phyloP scores from a whole-genome alignment of 306 rosid species.

The Luffa acutangula region DNA sequence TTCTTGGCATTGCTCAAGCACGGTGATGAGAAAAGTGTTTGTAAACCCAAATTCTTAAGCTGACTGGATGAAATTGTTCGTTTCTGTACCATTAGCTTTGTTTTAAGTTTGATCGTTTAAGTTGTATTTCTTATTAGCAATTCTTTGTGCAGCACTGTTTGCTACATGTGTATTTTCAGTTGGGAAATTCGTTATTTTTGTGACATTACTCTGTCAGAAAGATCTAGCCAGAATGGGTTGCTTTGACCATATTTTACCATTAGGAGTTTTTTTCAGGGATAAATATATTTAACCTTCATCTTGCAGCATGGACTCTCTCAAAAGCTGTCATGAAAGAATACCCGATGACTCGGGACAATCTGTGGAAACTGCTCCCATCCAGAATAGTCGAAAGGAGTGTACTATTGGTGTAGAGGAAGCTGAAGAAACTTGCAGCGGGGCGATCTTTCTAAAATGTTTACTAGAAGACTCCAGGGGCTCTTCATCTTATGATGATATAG shows the following conservation, averaged over 20 bases:
- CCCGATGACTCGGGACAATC: background rate
- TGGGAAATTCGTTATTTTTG: background rate
- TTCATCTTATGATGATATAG: constrained; percentile 43
- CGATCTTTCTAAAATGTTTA: constrained; percentile 39
- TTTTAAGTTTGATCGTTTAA: background rate
- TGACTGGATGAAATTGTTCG: background rate
- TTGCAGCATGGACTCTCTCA: constrained; percentile 12
- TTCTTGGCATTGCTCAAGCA: background rate
- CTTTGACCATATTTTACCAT: background rate
- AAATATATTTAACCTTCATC: background rate
- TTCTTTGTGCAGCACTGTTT: background rate
- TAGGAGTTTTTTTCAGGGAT: background rate
- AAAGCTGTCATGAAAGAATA: constrained; percentile 5
- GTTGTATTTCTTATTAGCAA: background rate
- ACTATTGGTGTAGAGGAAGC: constrained; percentile 20
- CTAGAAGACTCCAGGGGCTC: background rate
- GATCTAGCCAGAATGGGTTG: background rate
- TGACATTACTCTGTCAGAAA: background rate
- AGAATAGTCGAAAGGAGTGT: constrained; percentile 8
- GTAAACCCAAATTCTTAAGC: background rate
- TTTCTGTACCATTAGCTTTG: background rate
- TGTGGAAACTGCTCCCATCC: constrained; percentile 3
- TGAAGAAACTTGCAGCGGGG: constrained; percentile 39
- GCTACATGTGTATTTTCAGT: background rate
- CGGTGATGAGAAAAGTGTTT: background rate